A percentile compares a stretch with the other conserved stretches of the same genome.
These are phyloP conservation scores for Chaetomium fimeti DNA, from an alignment of 495 filamentous ascomycete species.

Conservation along the genomic window DNA sequence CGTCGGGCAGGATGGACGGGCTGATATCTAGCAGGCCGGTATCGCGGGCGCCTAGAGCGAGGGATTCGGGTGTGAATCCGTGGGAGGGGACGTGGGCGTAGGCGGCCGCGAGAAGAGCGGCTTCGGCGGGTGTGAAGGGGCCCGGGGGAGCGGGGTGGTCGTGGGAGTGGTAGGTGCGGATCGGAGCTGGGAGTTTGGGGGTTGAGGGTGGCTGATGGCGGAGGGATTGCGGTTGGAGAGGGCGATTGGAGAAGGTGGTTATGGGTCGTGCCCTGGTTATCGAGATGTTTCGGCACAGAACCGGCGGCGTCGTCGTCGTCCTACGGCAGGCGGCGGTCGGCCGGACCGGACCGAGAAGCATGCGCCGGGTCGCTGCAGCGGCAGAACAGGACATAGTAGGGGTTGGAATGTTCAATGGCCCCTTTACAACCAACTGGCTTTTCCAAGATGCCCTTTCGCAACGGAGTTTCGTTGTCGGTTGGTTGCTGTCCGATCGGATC, in stretches of 20 bases:
- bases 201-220: constrained; percentile 13
- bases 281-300: no score
- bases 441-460: not conserved
- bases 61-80: constrained; percentile 72
- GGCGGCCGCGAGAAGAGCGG: constrained; percentile 74
- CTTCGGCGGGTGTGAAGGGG: constrained; percentile 69
- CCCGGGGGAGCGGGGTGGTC: constrained; percentile 51
- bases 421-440: not conserved
- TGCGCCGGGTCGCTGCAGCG: constrained; percentile 15
- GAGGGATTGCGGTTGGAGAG: not conserved
- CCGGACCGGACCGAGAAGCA: constrained; percentile 15
- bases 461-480: not conserved
- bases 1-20: constrained; percentile 74
- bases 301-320: no score
- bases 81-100: constrained; percentile 74
- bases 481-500: not conserved
- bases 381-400: constrained; percentile 6
- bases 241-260: constrained; percentile 3
- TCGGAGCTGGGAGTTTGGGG: not conserved
- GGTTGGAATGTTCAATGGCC: not conserved
- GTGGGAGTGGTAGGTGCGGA: constrained; percentile 68
- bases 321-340: not conserved
- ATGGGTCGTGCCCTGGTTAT: constrained; percentile 2
- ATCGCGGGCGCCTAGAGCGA: constrained; percentile 76
- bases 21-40: constrained; percentile 83